A percentile compares a stretch with the other conserved stretches of the same genome.
Evolutionary conservation across 257 asterid genomes (phyloP).

Genomic region (Nyctanthes arbortristis): DNA sequence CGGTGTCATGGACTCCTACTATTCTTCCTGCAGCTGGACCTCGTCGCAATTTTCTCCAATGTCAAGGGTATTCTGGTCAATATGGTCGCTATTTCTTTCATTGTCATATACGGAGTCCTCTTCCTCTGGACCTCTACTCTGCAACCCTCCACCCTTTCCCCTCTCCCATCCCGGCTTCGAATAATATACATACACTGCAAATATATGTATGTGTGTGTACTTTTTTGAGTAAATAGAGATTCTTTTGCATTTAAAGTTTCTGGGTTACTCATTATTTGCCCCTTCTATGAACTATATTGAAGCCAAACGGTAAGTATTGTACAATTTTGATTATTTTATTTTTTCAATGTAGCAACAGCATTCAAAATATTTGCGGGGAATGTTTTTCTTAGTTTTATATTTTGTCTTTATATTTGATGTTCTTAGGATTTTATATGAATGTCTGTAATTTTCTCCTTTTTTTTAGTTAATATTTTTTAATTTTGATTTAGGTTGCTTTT

Average conservation of each 20-base stretch:
- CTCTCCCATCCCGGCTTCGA: neutral
- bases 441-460: neutral
- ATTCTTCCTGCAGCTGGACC: neutral
- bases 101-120: neutral
- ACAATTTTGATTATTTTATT: constrained; percentile 20
- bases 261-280: constrained; percentile 12
- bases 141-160: neutral
- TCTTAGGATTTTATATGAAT: neutral
- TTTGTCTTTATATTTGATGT: neutral
- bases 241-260: constrained; percentile 6
- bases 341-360: constrained; percentile 24
- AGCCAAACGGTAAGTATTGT: constrained; percentile 29
- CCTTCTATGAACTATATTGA: constrained; percentile 14
- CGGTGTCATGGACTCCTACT: constrained; percentile 21
- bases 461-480: too few relatives aligned
- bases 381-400: constrained; percentile 27
- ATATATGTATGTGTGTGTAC: too few relatives aligned
- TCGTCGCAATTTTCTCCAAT: constrained; percentile 20
- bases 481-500: constrained; percentile 14
- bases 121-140: too few relatives aligned
- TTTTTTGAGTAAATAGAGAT: neutral
- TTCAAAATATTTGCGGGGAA: constrained; percentile 21
- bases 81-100: neutral
- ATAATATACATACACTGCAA: constrained; percentile 1
- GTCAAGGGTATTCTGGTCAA: constrained; percentile 25